Evolutionary conservation across 805 yeast species (phyloP).

Genomic region (Candida quercuum): DNA sequence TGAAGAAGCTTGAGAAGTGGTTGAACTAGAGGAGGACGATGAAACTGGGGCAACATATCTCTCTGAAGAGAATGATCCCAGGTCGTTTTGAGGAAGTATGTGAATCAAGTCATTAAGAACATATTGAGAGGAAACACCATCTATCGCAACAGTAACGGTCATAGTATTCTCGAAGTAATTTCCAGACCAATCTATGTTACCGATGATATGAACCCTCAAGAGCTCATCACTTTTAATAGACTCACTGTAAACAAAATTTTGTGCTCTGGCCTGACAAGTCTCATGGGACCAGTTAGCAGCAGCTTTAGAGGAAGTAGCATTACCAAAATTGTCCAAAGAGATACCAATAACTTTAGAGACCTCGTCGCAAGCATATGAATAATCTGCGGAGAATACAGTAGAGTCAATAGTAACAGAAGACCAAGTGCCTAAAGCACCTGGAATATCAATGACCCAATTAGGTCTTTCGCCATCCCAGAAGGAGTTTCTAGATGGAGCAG

Average conservation of each 20-base stretch:
- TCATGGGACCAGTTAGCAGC: not conserved
- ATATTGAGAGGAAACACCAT: not conserved
- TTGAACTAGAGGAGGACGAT: not conserved
- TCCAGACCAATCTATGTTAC: not conserved
- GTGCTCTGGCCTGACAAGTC: not conserved
- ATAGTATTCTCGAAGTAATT: not conserved
- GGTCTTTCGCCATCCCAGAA: not conserved
- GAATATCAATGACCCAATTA: not conserved
- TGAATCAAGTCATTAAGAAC: not conserved
- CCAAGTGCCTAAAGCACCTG: not conserved
- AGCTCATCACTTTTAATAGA: not conserved
- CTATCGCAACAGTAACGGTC: not conserved
- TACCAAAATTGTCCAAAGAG: not conserved
- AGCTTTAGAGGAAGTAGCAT: not conserved
- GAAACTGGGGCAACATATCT: not conserved
- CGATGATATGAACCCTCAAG: not conserved
- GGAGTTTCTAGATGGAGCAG: not conserved
- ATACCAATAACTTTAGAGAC: not conserved
- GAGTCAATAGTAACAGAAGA: not conserved
- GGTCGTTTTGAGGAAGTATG: no score
- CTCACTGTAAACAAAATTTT: not conserved
- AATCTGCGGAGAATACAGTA: not conserved
- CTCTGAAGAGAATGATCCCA: not conserved
- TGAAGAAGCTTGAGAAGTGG: no score
- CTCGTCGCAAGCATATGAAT: not conserved